A percentile compares a stretch with the other conserved stretches of the same genome.
phyloP scores from a whole-genome alignment of 208 protist species.

The Acanthamoeba royreba region DNA sequence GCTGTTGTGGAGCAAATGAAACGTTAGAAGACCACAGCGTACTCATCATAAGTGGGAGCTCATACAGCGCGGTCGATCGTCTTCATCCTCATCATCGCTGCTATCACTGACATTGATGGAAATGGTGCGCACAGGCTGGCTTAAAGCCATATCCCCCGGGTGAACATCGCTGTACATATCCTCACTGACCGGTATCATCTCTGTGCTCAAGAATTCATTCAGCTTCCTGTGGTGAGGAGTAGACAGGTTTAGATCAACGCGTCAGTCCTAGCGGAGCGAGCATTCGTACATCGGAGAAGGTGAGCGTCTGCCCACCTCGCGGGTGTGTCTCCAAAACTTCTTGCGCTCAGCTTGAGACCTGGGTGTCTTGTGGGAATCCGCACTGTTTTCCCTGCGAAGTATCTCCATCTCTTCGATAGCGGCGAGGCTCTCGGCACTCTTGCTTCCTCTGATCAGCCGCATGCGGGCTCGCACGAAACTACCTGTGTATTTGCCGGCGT shows the following conservation, averaged over 20 bases:
- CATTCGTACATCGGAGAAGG: neutral
- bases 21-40: neutral
- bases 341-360: neutral
- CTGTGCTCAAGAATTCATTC: no score
- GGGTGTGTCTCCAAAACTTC: neutral
- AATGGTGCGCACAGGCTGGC: neutral
- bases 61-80: neutral
- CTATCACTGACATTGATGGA: neutral
- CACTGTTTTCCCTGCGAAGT: neutral
- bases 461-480: neutral
- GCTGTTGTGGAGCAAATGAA: neutral
- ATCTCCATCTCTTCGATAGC: neutral
- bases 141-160: neutral
- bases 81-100: neutral
- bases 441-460: neutral
- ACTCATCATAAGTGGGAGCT: neutral
- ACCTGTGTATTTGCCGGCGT: neutral
- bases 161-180: neutral
- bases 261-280: neutral
- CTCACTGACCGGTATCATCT: neutral
- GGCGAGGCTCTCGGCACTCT: neutral
- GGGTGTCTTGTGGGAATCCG: neutral
- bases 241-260: no score
- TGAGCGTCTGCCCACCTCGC: neutral
- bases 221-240: no score